Evolutionary conservation across 75 land plant genomes (phyloP), one percentile per base, ranked within the genome.

Genomic region (Cryptomeria japonica): DNA sequence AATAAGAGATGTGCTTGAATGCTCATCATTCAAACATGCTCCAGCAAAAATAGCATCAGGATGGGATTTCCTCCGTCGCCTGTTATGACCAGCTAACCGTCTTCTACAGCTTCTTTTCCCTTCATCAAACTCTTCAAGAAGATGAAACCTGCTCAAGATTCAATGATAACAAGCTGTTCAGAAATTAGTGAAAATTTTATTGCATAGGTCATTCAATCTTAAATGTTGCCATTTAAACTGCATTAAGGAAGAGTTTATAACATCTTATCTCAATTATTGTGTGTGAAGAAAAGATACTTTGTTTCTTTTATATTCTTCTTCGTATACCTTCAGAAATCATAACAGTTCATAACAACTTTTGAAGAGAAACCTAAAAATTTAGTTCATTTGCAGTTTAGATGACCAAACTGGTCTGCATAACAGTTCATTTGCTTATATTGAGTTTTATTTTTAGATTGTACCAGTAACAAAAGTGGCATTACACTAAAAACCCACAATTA

Each of bases 71-170:
- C 97, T 93, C 55, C 97, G 92, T 32, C 97, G 91, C 88, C 87
- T 95, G 84, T 96, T 96, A 87, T 96, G 97, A 73, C 97, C 97
- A 11, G 96, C 97, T 83, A 96, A 84, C 47, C 97, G 93, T 58
- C 97, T 83, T 32, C 97, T 90, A 78, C 97, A 96, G 91, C 97
- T 96, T 83, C 97, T 85, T 49, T 95, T 96, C 77, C 97, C 97
- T 87, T 96, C 97, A 89, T 96, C 97, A 93, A 96, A 96, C 91
- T 95, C 95, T 87, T 91, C 91, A 88, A 96, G 93, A 47, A 86
- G 88, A 87, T 96, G 97, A 90, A 96, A 96, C 89, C 97, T 96
- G 89, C 87, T 90, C 82, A 56, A 75, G 84, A 88, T 49, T 16
- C 55, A 88, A 64, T 34, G 31, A 82, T 83, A 25, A 80, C 9